Evolutionary conservation across 345 rosid genomes (phyloP).

Genomic region (Melaleuca quinquenervia): DNA sequence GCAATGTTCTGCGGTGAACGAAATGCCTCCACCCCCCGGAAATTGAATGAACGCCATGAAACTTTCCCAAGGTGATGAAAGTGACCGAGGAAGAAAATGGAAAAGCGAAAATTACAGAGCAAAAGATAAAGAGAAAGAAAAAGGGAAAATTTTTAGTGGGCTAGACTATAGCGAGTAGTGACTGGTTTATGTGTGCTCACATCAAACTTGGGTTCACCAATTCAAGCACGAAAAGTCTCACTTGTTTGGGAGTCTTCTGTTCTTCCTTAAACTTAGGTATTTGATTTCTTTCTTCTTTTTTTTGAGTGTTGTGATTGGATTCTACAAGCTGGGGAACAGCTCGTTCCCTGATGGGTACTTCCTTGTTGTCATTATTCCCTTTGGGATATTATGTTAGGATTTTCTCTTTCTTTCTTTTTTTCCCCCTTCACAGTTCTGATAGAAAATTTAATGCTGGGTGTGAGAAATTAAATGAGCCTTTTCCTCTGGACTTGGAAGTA

Average conservation of each 20-base stretch:
- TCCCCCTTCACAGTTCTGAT: neutral
- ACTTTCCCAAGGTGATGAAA: neutral
- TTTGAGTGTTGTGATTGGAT: neutral
- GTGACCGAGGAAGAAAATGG: neutral
- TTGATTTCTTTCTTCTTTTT: neutral
- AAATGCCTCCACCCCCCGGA: neutral
- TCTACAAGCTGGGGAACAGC: neutral
- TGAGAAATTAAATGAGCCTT: neutral
- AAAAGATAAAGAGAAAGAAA: neutral
- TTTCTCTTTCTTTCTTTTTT: neutral
- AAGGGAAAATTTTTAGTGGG: neutral
- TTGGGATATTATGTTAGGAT: conserved; percentile 2
- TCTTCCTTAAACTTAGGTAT: neutral
- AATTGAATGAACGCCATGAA: neutral
- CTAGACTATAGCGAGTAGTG: neutral
- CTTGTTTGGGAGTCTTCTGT: neutral
- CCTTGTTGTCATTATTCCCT: neutral
- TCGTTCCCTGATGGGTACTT: conserved; percentile 6
- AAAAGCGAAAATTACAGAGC: neutral
- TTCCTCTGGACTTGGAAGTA: neutral
- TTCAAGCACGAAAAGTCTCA: neutral
- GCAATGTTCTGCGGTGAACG: neutral
- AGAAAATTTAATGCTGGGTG: neutral
- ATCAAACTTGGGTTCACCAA: neutral
- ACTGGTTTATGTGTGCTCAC: neutral